Evolutionary conservation across 2,329 filamentous ascomycete genomes (phyloP), one percentile per base, ranked within the genome.

Genomic region (Metarhizium album): DNA sequence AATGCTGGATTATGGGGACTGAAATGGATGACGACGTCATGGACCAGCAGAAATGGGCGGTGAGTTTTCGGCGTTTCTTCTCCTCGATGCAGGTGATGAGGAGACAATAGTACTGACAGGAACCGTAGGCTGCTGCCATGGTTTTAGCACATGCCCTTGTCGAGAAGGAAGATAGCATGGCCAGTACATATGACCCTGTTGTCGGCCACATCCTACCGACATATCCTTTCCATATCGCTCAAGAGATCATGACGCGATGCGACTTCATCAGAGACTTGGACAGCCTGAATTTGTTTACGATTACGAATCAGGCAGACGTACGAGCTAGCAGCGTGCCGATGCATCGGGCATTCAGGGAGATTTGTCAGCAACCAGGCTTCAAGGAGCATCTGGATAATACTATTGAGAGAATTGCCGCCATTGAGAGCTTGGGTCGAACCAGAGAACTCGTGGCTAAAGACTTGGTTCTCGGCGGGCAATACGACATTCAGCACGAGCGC

Each of bases 21-120:
- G 82, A 84, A 54, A 86, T 87, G 84, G 93, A 97, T 59, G 93
- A 97, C 67, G 93, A 98, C 64, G 93, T 96, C 58, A 97, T 97
- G 84, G 89, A 96, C 62, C 87, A 96, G 67, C 90, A 97, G 64
- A 96, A 97, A 67, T 96, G 89, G 74, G 88, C 90, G 45, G 86
- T 89, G 73, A 70, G 52, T 49, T 40, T 22, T 13, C 16, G 13
- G 83, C 31, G 27, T 38, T 52, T 6, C 14, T 40, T 37, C 2
- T 31, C 18, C 18, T 16, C 29, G 16, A 16, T 42, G 8, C 29
- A 38, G 20, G 11, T 3, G 3, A 2, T n/a, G 23, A 7, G 22
- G n/a, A 11, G 18, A 18, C 29, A 22, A 33, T 29, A 33, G 27
- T 33, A 16, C 29, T 37, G 31, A 38, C 31, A 9, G 13, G 6